These are phyloP conservation scores for Fragaria ananassa DNA, from an alignment of 306 rosid genomes.

Conservation along the genomic window DNA sequence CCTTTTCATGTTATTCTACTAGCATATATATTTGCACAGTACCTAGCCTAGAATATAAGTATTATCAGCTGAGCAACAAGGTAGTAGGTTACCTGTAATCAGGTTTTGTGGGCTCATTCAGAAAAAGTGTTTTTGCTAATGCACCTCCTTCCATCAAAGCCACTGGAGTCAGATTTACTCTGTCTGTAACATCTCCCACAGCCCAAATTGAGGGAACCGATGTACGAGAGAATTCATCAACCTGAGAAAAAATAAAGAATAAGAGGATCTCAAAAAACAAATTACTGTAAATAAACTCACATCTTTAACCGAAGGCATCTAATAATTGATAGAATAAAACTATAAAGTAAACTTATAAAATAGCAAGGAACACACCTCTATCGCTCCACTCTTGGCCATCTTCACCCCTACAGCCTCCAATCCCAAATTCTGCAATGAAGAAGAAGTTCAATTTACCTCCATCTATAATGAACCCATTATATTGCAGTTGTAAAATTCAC, in stretches of 20 bases:
- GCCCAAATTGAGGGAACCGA: constrained; percentile 97
- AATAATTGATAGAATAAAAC: neutral
- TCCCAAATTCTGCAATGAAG: constrained; percentile 70
- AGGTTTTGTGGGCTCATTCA: constrained; percentile 85
- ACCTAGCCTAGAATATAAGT: neutral
- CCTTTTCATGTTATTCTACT: neutral
- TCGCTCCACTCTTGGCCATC: constrained; percentile 65
- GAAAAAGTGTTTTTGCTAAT: constrained; percentile 70
- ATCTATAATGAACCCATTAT: neutral
- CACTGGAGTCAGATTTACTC: constrained; percentile 93
- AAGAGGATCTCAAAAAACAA: neutral
- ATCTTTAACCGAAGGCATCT: neutral
- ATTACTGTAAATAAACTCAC: neutral
- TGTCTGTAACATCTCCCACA: constrained; percentile 90
- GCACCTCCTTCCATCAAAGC: constrained; percentile 99
- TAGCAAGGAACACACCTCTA: constrained; percentile 54
- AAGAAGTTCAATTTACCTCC: constrained; percentile 23
- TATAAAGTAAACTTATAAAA: constrained; percentile 22
- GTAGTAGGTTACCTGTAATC: constrained; percentile 63
- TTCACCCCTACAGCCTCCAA: constrained; percentile 89
- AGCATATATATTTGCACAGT: neutral
- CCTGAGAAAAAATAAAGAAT: constrained; percentile 43
- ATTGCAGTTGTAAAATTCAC: constrained; percentile 12
- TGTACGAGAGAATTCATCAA: constrained; percentile 86
- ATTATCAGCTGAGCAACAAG: constrained; percentile 12